Base-by-base conservation (phyloP, 2,329 filamentous ascomycete genomes). In the Remersonia thermophila region DNA sequence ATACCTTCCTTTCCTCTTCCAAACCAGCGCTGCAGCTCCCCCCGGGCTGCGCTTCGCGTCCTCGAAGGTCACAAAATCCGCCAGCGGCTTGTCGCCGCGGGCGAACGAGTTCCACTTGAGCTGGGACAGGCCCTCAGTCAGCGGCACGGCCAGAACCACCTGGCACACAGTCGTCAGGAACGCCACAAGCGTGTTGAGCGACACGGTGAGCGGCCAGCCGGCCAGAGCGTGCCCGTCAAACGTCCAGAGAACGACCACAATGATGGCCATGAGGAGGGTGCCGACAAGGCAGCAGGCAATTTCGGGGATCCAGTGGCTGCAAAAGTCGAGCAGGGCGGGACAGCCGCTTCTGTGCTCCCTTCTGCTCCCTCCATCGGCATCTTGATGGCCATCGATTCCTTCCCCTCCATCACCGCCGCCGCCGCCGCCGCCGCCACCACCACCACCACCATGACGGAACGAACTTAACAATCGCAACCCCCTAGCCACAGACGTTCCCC, bases 31-130 rank as follows among this genome's bases (percentile, higher is more conserved):
- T 3, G 44, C 37, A 8, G 46, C 39, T 9, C 48, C 48, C 8
- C 46, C 34, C 3, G 50, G 48, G 14, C 44, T 39, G 0, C 51
- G 44, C 28, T 35, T 48, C 6, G 51, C 52, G 26, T 50, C 41
- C 26, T 56, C 53, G 30, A 54, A 54, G 4, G 40, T 40, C 28
- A 45, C 32, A n/a, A 53, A 55, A 35, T 55, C 52, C 11, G 39
- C 36, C n/a, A 54, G 35, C 17, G 42, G 40, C 34, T 44, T 46
- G 30, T 48, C 41, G 4, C 39, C 39, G 1, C 49, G 36, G 7
- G 46, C 48, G 35, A 55, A 54, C 42, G 49, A 54, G 39, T 55
- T 55, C 53, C 54, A 55, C 38, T 52, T 56, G 32, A 53, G 48
- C 47, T 56, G 53, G 4, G 48, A 47, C 20, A 56, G 42, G 8